Percentiles rank a stretch among this genome's conserved stretches.
Evolutionary conservation across 139 green algal genomes (phyloP).

Genomic region (Coelastrella sp.): DNA sequence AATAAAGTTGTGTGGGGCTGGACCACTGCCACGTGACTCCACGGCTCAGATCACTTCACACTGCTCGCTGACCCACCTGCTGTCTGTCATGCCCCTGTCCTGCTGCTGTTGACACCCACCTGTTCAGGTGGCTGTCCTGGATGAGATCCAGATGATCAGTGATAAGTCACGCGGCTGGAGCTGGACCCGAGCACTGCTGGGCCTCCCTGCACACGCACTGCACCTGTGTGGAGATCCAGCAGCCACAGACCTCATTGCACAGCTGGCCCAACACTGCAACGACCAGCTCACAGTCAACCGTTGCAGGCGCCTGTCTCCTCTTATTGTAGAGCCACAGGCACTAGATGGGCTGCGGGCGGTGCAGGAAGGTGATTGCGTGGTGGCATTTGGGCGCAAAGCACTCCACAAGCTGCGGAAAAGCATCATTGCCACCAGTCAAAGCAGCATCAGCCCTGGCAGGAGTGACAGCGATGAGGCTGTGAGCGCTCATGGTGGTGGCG

Average conservation of each 20-base stretch:
- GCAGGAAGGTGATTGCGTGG: conserved; percentile 90
- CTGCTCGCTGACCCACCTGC: too few relatives aligned
- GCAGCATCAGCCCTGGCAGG: not conserved
- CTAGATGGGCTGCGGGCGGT: conserved; percentile 59
- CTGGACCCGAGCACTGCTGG: conserved; percentile 92
- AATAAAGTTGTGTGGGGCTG: too few relatives aligned
- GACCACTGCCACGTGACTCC: too few relatives aligned
- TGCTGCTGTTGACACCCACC: not conserved
- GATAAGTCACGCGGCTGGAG: conserved; percentile 90
- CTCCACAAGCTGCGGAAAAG: conserved; percentile 32
- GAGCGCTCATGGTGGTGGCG: conserved; percentile 29
- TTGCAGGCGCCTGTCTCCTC: conserved; percentile 79
- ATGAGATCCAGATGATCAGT: conserved; percentile 96
- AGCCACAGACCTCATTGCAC: conserved; percentile 81
- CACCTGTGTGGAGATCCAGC: conserved; percentile 95
- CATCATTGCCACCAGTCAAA: not conserved
- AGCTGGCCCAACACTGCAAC: conserved; percentile 48
- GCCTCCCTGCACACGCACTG: conserved; percentile 84
- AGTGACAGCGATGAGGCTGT: conserved; percentile 42
- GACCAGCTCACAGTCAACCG: not conserved
- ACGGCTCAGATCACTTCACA: too few relatives aligned
- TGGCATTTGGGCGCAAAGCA: conserved; percentile 80
- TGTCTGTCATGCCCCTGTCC: not conserved
- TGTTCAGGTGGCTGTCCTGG: conserved; percentile 91
- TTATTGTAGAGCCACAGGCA: conserved; percentile 63